phyloP scores from a whole-genome alignment of 371 early-diverging fungal species.

The Mucor sp. region DNA sequence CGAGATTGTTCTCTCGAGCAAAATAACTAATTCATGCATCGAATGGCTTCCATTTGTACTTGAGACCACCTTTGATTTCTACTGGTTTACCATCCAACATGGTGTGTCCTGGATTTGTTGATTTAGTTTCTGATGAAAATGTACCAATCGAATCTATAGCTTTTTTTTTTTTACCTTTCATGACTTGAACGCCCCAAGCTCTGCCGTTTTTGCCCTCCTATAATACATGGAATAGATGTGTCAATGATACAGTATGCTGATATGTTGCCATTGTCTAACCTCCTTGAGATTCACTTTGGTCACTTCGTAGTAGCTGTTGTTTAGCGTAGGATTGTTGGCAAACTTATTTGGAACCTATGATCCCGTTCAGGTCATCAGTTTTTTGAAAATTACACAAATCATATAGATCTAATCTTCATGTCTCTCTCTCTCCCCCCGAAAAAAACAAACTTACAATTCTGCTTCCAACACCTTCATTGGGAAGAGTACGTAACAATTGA shows the following conservation, averaged over 20 bases:
- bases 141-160: neutral
- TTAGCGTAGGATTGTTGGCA: constrained; percentile 26
- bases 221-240: no score
- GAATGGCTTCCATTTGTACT: constrained; percentile 29
- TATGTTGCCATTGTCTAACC: neutral
- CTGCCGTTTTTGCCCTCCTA: constrained; percentile 30
- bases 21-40: neutral
- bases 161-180: constrained; percentile 24
- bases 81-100: constrained; percentile 36
- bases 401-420: neutral
- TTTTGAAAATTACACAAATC: neutral
- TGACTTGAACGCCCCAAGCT: constrained; percentile 39
- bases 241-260: neutral
- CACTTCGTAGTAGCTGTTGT: constrained; percentile 37
- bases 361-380: neutral
- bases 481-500: constrained; percentile 27
- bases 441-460: constrained; percentile 25
- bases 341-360: constrained; percentile 31
- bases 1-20: neutral
- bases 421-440: neutral
- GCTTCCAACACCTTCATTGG: constrained; percentile 31
- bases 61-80: constrained; percentile 37
- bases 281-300: constrained; percentile 39
- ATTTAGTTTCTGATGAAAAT: neutral
- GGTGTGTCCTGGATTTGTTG: constrained; percentile 27